These are phyloP conservation scores for Cadophora luteo-olivacea DNA, from an alignment of 2,329 filamentous ascomycete genomes.

Conservation along the genomic window DNA sequence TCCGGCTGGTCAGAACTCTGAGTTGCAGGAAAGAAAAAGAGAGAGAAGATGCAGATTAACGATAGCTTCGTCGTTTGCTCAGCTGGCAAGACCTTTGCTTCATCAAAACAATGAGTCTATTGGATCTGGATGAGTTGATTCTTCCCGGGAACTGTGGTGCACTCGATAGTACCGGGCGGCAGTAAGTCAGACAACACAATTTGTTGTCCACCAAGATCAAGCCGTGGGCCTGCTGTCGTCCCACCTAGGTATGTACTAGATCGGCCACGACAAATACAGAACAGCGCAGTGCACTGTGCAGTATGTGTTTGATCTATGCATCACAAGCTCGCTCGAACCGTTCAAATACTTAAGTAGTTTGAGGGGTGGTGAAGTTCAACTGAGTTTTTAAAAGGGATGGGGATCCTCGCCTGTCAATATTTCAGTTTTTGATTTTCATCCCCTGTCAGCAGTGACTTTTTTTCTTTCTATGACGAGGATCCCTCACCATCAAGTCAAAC, in stretches of 20 bases:
- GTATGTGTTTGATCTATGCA: background rate
- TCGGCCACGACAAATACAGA: background rate
- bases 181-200: constrained; percentile 5
- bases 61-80: constrained; percentile 8
- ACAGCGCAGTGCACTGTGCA: background rate
- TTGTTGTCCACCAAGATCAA: background rate
- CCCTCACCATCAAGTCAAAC: background rate
- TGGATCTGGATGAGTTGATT: background rate
- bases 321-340: constrained; percentile 9
- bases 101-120: background rate
- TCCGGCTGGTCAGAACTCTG: background rate
- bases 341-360: constrained; percentile 1
- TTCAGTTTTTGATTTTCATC: background rate
- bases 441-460: background rate
- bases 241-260: background rate
- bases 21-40: background rate
- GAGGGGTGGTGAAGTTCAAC: background rate
- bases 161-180: background rate
- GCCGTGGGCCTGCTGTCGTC: background rate
- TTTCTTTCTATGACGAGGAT: constrained; percentile 2
- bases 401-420: constrained; percentile 7
- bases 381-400: background rate
- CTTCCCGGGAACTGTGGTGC: background rate
- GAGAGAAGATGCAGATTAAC: background rate
- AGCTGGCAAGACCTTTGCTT: background rate